A percentile compares a stretch with the other conserved stretches of the same genome.
These are phyloP conservation scores for Chalaropsis ovoidea DNA, from an alignment of 2,329 filamentous ascomycete genomes.

Conservation along the genomic window DNA sequence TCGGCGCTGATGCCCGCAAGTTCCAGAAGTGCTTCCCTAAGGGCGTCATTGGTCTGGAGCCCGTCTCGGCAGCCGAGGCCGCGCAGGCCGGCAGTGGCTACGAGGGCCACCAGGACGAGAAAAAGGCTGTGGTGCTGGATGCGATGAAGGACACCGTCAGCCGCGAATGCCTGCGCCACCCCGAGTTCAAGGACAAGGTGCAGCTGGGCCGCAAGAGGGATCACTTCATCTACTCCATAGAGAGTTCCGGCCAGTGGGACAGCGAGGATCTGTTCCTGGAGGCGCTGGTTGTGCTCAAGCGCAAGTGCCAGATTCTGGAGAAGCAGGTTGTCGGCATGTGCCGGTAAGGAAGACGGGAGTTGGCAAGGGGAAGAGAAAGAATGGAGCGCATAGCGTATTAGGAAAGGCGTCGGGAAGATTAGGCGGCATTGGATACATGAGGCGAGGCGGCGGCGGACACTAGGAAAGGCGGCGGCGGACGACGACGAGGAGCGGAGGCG, in stretches of 20 bases:
- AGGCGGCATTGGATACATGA: slow-evolving; percentile 13
- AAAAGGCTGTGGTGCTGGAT: slow-evolving; percentile 78
- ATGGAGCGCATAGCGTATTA: background rate
- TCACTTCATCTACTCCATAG: slow-evolving; percentile 94
- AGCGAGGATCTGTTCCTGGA: slow-evolving; percentile 91
- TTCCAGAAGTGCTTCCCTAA: slow-evolving; percentile 81
- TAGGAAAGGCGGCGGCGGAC: slow-evolving; percentile 2
- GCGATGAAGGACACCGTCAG: slow-evolving; percentile 92
- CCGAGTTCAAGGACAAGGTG: slow-evolving; percentile 91
- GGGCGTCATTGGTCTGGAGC: slow-evolving; percentile 75
- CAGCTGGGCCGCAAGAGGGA: slow-evolving; percentile 81
- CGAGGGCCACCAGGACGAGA: slow-evolving; percentile 64
- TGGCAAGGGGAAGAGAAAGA: background rate
- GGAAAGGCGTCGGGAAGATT: background rate
- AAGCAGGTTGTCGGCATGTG: slow-evolving; percentile 58
- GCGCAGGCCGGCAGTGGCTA: slow-evolving; percentile 51
- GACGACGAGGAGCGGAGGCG: slow-evolving; percentile 12
- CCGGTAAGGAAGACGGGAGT: slow-evolving; percentile 32
- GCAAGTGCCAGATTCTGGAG: slow-evolving; percentile 68
- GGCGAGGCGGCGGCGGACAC: slow-evolving; percentile 3
- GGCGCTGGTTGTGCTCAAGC: slow-evolving; percentile 71
- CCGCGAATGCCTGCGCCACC: slow-evolving; percentile 80
- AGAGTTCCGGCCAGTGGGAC: slow-evolving; percentile 90
- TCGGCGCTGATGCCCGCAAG: slow-evolving; percentile 77
- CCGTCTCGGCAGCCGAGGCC: slow-evolving; percentile 58